Evolutionary conservation across 1,284 basidiomycete species (phyloP), one percentile per base, ranked within the genome.

Genomic region (Singerocomus rubriflavus): DNA sequence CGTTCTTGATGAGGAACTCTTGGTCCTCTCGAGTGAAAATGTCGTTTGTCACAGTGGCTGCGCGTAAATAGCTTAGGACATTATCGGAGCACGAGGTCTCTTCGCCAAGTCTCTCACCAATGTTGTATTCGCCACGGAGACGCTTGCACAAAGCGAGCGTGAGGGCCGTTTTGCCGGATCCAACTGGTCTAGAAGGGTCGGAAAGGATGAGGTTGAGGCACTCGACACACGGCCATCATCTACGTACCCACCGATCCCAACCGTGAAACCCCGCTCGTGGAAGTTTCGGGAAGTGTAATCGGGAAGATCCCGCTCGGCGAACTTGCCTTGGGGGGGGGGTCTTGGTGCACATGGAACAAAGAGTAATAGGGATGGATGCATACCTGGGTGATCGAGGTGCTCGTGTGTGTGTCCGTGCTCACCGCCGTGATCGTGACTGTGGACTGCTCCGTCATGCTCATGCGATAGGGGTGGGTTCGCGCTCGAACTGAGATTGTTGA

Each of bases 11-110:
- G 33, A 99, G 76, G 70, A 99, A 99, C 67, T 99, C 95, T 68
- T 97, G 94, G 67, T 99, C 96, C 70, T 99, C 96, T 25, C 87
- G 81, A 35, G 96, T 99, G 72, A 98, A 97, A 65, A 98, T 98
- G 71, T 98, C 94, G 71, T 98, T 98, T 9, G 94, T 97, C 14
- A 95, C 91, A 3, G 92, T 92, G 30, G 90, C 93, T 96, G 54
- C n/a, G 46, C 47, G 45, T 31, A 50, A 50, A 60, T 3, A 5
- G 43, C 38, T 66, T 37, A 62, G 51, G 30, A 51, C 13, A 16
- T 41, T 36, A 21, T 35, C 26, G 13, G 35, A 35, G 27, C 36
- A 51, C 34, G 48, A 54, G 25, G 46, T 41, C 33, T 13, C 13
- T 61, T 46, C 7, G 51, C 36, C 40, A 60, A 50, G 40, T 61